Evolutionary conservation across 2,329 filamentous ascomycete species (phyloP).

Genomic region (Zasmidium cellare): DNA sequence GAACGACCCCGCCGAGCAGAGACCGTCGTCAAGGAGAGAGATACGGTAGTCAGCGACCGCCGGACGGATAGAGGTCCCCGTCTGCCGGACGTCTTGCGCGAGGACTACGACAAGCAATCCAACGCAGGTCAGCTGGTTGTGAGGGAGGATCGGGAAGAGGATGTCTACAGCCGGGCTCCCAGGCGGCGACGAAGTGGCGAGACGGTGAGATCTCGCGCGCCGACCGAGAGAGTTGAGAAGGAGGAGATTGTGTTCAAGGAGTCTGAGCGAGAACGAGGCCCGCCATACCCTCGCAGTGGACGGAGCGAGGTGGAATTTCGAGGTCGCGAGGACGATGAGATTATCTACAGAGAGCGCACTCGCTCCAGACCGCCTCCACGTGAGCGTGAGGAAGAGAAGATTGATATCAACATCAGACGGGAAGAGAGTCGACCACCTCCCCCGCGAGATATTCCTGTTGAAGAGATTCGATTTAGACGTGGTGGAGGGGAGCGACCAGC

Average conservation of each 20-base stretch:
- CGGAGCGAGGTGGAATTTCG: conserved; percentile 23
- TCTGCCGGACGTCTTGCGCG: conserved; percentile 51
- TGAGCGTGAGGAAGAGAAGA: conserved; percentile 33
- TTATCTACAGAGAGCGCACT: conserved; percentile 40
- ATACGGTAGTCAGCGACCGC: conserved; percentile 33
- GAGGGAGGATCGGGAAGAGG: conserved; percentile 43
- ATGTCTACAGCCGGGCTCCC: conserved; percentile 29
- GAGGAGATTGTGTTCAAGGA: conserved; percentile 42
- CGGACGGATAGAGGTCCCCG: conserved; percentile 42
- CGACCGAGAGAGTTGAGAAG: conserved; percentile 41
- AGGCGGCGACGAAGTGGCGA: conserved; percentile 28
- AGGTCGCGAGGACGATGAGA: conserved; percentile 31
- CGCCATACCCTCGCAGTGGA: conserved; percentile 30
- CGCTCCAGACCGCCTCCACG: conserved; percentile 35
- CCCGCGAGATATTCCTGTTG: conserved; percentile 35
- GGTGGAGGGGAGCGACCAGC: conserved; percentile 33
- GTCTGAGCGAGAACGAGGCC: conserved; percentile 24
- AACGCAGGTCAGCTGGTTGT: conserved; percentile 48
- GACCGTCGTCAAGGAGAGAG: conserved; percentile 33
- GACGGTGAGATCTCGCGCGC: conserved; percentile 29
- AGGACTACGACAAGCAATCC: conserved; percentile 48
- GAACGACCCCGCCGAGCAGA: conserved; percentile 26
- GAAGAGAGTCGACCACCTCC: conserved; percentile 31
- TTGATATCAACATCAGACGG: conserved; percentile 36
- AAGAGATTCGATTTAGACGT: conserved; percentile 52